A percentile compares a stretch with the other conserved stretches of the same genome.
Evolutionary conservation across 176 grass and related monocot species (phyloP).

Genomic region (Guadua angustifolia): DNA sequence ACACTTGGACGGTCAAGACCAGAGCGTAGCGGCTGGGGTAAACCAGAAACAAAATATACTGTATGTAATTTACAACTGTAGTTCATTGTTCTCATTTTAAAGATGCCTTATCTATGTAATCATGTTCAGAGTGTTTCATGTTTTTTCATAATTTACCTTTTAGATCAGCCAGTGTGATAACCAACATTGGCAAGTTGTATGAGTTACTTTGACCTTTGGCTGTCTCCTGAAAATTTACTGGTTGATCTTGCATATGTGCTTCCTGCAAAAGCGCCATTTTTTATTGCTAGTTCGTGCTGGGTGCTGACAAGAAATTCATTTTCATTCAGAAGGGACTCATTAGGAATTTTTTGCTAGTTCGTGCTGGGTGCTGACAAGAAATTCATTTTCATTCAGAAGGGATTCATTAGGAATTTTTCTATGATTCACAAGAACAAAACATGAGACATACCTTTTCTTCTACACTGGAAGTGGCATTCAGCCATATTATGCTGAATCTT

Average conservation of each 20-base stretch:
- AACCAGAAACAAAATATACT: conserved; percentile 95
- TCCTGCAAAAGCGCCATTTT: not conserved
- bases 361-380: conserved; percentile 4
- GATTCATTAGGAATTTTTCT: not conserved
- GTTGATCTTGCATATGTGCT: not conserved
- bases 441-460: not conserved
- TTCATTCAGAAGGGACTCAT: not conserved
- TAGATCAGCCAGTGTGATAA: not conserved
- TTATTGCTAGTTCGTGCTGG: not conserved
- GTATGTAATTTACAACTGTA: conserved; percentile 52
- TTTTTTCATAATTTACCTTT: not conserved
- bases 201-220: not conserved
- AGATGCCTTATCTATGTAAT: not conserved
- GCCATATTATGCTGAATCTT: conserved; percentile 2
- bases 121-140: conserved; percentile 11
- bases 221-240: not conserved
- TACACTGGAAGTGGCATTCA: not conserved
- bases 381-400: not conserved
- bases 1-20: conserved; percentile 89
- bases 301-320: conserved; percentile 23
- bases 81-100: conserved; percentile 5
- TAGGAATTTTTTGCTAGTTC: not conserved
- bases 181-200: not conserved
- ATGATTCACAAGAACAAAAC: not conserved
- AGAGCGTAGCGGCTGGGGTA: conserved; percentile 95